Evolutionary conservation across 2,329 filamentous ascomycete genomes (phyloP).

Genomic region (Neocatenulostroma microsporum): DNA sequence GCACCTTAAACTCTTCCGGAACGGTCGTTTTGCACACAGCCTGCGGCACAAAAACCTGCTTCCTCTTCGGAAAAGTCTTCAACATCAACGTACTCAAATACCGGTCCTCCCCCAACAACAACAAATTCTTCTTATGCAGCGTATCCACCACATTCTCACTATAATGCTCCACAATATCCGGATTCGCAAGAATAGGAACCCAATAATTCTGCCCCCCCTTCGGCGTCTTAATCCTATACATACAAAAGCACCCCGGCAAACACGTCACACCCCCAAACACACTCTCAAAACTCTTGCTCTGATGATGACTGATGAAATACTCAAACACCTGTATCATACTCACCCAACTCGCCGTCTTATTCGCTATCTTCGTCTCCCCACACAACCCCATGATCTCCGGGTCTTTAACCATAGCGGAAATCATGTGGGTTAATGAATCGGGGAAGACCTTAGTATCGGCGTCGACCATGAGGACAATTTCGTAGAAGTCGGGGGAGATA

Average conservation of each 20-base stretch:
- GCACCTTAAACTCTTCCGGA: conserved; percentile 81
- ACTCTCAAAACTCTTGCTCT: conserved; percentile 94
- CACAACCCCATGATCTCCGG: conserved; percentile 99
- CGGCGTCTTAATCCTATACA: conserved; percentile 99
- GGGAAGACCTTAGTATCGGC: conserved; percentile 99
- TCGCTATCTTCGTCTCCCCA: conserved; percentile 98
- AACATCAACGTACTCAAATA: conserved; percentile 97
- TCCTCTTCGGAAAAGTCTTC: conserved; percentile 96
- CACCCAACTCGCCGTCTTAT: conserved; percentile 91
- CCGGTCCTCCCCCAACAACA: conserved; percentile 86
- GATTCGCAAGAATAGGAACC: conserved; percentile 97
- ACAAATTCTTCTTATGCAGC: conserved; percentile 91
- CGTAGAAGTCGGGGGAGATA: conserved; percentile 96
- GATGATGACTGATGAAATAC: conserved; percentile 97
- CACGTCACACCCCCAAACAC: conserved; percentile 99
- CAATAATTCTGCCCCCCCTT: conserved; percentile 99
- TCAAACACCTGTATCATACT: conserved; percentile 98
- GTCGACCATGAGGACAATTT: conserved; percentile 97
- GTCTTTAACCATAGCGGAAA: conserved; percentile 98
- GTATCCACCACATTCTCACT: conserved; percentile 99
- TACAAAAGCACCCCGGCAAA: conserved; percentile 97
- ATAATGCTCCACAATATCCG: conserved; percentile 97
- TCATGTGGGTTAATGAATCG: conserved; percentile 96
- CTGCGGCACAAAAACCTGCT: conserved; percentile 97
- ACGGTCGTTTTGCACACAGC: conserved; percentile 98